Base-by-base conservation (phyloP, 768 basidiomycete species). In the Trametopsis cervina region DNA sequence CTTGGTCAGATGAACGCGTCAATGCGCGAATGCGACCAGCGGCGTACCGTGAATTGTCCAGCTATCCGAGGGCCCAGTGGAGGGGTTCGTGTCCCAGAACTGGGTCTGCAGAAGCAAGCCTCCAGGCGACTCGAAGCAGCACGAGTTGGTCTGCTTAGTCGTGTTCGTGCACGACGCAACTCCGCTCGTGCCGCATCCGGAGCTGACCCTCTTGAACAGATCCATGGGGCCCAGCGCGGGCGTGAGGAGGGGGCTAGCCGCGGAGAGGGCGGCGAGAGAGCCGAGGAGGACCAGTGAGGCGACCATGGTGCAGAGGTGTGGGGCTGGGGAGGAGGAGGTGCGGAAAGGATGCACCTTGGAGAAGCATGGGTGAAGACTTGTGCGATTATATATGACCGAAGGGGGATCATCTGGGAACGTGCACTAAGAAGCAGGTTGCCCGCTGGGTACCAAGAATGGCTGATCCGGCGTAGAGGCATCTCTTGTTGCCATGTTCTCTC, bases 31-130 rank as follows among this genome's bases (percentile, higher is more conserved):
- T 17, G 43, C 56, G 20, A n/a, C n/a, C n/a, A 11, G 24, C 13
- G n/a, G 55, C 73, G 40, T 49, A 80, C 85, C 83, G 46, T 85
- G 85, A 49, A 86, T 80, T 1, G 83, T 88, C 84, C 85, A 88
- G 56, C 78, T 81, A 56, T 83, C 55, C 9, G 60, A 61, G 4
- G 85, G 85, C 10, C 85, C 84, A 17, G 77, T 79, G 2, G 74
- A 61, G 0, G 81, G 77, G 40, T 77, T 56, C 2, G 78, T 82
- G 52, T 87, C 83, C 84, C 85, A 88, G 64, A 87, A 84, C 79
- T 78, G 78, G 1, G 75, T 73, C 51, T 83, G 81, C 51, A 81
- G 57, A 24, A 85, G 53, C 40, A 79, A 65, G 36, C 83, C 85
- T 50, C 81, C 76, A 15, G 83, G 83, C 20, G 69, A 62, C 62